Evolutionary conservation across 2,329 filamentous ascomycete species (phyloP).

Genomic region (Zalaria sp.): DNA sequence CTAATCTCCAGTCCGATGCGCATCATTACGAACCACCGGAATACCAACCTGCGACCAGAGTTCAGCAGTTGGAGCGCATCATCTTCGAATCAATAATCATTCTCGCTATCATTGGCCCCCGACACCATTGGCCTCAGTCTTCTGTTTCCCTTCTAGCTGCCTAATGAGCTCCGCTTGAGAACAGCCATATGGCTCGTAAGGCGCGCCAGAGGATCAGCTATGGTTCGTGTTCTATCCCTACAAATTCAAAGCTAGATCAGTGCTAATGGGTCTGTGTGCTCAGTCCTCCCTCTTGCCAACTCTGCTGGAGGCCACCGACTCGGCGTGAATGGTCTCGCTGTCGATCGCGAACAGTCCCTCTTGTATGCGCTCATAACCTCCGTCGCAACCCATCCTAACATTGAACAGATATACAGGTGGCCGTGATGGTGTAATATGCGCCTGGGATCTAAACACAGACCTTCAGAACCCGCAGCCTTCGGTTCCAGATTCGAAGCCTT

Average conservation of each 20-base stretch:
- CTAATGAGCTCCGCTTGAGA: too few species aligned
- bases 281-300: conserved; percentile 60
- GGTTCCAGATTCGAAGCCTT: conserved; percentile 17
- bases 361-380: conserved; percentile 46
- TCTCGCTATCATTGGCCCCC: too few species aligned
- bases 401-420: conserved; percentile 75
- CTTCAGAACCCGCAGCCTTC: conserved; percentile 28
- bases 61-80: too few species aligned
- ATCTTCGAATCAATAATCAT: too few species aligned
- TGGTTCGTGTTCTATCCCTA: conserved; percentile 21
- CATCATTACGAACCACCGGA: too few species aligned
- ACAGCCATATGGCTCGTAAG: conserved; percentile 31
- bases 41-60: too few species aligned
- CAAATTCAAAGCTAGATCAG: conserved; percentile 1
- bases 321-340: conserved; percentile 85
- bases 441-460: conserved; percentile 78
- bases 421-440: conserved; percentile 87
- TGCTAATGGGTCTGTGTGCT: conserved; percentile 8
- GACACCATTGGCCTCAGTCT: too few species aligned
- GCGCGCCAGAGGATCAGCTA: conserved; percentile 40
- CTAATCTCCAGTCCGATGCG: too few species aligned
- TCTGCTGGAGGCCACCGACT: conserved; percentile 75
- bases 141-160: too few species aligned
- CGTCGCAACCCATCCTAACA: conserved; percentile 8
- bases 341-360: conserved; percentile 70